These are phyloP conservation scores for Penicillium arizonense DNA, from an alignment of 495 filamentous ascomycete genomes.

Conservation along the genomic window DNA sequence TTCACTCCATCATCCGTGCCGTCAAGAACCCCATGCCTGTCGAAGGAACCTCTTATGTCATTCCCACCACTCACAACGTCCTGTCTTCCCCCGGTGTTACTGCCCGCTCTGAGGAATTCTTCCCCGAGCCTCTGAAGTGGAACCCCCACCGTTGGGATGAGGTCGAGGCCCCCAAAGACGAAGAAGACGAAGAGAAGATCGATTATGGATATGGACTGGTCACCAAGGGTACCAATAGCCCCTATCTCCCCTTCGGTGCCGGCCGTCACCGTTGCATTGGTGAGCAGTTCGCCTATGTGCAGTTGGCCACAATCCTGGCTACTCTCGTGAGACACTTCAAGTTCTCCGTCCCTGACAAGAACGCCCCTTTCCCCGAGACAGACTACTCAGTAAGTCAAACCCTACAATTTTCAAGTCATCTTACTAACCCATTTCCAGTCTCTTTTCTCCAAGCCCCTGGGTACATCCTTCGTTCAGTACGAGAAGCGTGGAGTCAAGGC, in stretches of 20 bases:
- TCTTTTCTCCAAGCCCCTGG: slow-evolving; percentile 51
- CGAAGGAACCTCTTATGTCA: slow-evolving; percentile 44
- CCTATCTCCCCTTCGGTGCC: slow-evolving; percentile 56
- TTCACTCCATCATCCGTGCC: slow-evolving; percentile 61
- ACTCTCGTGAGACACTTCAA: slow-evolving; percentile 48
- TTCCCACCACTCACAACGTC: slow-evolving; percentile 47
- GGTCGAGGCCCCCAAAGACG: slow-evolving; percentile 18
- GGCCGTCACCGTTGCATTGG: slow-evolving; percentile 58
- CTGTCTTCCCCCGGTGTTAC: slow-evolving; percentile 51
- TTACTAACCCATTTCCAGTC: slow-evolving; percentile 31
- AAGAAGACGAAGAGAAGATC: slow-evolving; percentile 43
- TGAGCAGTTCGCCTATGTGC: slow-evolving; percentile 56
- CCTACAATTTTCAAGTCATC: neutral
- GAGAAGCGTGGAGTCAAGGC: slow-evolving; percentile 40
- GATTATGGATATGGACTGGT: slow-evolving; percentile 50
- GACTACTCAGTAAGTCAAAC: slow-evolving; percentile 46
- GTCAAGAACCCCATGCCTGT: slow-evolving; percentile 59
- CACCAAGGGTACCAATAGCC: slow-evolving; percentile 52
- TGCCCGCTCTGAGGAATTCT: slow-evolving; percentile 42
- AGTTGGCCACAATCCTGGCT: slow-evolving; percentile 47
- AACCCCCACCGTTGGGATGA: slow-evolving; percentile 55
- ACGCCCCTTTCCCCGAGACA: slow-evolving; percentile 41
- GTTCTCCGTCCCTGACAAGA: slow-evolving; percentile 32
- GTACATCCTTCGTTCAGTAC: slow-evolving; percentile 40
- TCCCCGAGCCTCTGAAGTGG: slow-evolving; percentile 47